Evolutionary conservation across 441 rosid species (phyloP), one percentile per base, ranked within the genome.

Genomic region (Jatropha multifida): DNA sequence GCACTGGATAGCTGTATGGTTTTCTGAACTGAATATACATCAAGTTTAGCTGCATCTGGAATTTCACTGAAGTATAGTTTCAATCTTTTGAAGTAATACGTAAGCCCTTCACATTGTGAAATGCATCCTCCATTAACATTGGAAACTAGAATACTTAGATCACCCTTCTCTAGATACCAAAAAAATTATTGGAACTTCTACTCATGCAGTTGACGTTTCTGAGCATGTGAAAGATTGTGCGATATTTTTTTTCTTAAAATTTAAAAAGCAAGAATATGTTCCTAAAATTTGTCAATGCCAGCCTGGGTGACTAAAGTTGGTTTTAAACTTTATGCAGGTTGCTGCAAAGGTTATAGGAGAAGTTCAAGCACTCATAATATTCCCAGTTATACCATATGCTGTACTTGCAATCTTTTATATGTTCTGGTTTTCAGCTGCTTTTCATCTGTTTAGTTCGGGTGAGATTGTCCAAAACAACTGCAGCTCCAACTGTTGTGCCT

Each of bases 301-400:
- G 37, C 20, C 18, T 41, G 51, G 10, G 46, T 12, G n/a, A 26
- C 18, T 64, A 42, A 54, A 77, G 2, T 55, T n/a, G 18, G 74
- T 8, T 48, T 74, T n/a, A 52, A 71, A 80, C 58, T 74, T 64
- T 78, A n/a, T 79, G 68, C 90, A 96, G 98, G 99, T 96, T 66
- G 98, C 98, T 78, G 98, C 99, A 17, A 96, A 96, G 83, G 97
- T 96, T 73, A 89, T 96, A 38, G 97, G 98, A 81, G 99, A 96
- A 88, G 97, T 92, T 81, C 98, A 87, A 80, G 99, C 98, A 3
- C 90, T 96, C 78, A 90, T 96, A 65, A 88, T 96, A 68, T 96
- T 89, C 83, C 98, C 99, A 3, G 78, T 89, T 82, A 86, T 93
- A 69, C 99, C 98, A 51, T 92, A 88, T 73, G 80, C 76, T 1